Evolutionary conservation across 495 filamentous ascomycete species (phyloP).

Genomic region (Aspergillus heteromorphus): DNA sequence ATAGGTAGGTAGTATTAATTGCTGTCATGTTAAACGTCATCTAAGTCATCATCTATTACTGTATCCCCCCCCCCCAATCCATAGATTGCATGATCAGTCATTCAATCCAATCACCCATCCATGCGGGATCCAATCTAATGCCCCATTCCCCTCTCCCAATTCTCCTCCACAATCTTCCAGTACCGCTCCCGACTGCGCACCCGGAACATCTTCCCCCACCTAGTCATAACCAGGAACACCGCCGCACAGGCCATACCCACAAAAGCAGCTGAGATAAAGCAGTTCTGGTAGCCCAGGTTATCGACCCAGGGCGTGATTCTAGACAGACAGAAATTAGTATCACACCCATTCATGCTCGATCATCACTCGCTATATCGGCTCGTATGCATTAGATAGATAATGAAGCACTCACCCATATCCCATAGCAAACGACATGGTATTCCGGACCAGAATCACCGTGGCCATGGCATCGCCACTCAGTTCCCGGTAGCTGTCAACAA

Average conservation of each 20-base stretch:
- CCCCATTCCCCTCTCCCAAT: constrained; percentile 36
- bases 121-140: constrained; percentile 17
- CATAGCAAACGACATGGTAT: constrained; percentile 61
- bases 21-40: not conserved
- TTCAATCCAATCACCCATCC: not conserved
- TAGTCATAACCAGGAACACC: constrained; percentile 52
- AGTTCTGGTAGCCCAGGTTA: constrained; percentile 56
- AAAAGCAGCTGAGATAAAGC: constrained; percentile 59
- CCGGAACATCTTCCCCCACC: constrained; percentile 44
- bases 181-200: constrained; percentile 37
- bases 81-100: constrained; percentile 7
- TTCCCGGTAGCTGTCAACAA: constrained; percentile 60
- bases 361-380: no score
- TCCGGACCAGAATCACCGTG: constrained; percentile 59
- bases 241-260: constrained; percentile 49
- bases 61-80: no score
- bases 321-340: no score
- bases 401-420: constrained; percentile 42
- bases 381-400: constrained; percentile 6
- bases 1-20: no score
- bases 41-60: not conserved
- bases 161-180: constrained; percentile 37
- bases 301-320: constrained; percentile 61
- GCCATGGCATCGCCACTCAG: constrained; percentile 58
- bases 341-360: no score